Evolutionary conservation across 1,284 basidiomycete genomes (phyloP), one percentile per base, ranked within the genome.

Genomic region (Apiotrichum laibachii): DNA sequence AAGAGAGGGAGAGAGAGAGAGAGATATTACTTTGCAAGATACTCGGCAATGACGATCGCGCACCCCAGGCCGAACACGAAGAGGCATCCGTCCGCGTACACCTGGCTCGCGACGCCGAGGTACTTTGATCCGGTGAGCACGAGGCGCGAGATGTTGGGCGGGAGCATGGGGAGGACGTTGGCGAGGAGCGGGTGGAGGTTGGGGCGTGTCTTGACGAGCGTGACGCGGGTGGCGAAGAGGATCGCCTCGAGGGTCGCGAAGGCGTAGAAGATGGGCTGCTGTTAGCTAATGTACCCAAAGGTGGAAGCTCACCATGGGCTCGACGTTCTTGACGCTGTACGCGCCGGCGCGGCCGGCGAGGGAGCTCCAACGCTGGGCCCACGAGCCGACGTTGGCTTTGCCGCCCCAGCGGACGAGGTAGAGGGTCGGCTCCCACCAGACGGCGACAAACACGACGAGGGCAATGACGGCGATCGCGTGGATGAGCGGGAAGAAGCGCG

Each of bases 201-300:
- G 2, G 76, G 74, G 5, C 72, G 73, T 18, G 72, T 72, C 65
- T 71, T 58, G 56, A 76, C 60, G 43, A 79, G 60, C 47, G 77
- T 64, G 51, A 75, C 67, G 50, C 76, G 69, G 0, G 74, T 76
- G 1, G 74, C 75, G 60, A 77, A 73, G 0, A 79, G 70, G 31
- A 79, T 68, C 12, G 75, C 66, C 49, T 77, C 72, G 18, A 79
- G 59, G 0, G 77, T 78, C 0, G 68, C 59, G 55, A 78, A 79
- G 0, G 77, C 76, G 73, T 75, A 78, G 64, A 79, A 79, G 15
- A 78, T 60, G n/a, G 78, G 77, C 78, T 79, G 26, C 3, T 26
- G 22, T n/a, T 2, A 16, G 18, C 18, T 53, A 18, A 34, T 42
- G 4, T n/a, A 40, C 34, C 21, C 1, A 3, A 7, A 15, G 11